Conservation (phyloP, 768 basidiomycete genomes). For the Megacollybia marginata region DNA sequence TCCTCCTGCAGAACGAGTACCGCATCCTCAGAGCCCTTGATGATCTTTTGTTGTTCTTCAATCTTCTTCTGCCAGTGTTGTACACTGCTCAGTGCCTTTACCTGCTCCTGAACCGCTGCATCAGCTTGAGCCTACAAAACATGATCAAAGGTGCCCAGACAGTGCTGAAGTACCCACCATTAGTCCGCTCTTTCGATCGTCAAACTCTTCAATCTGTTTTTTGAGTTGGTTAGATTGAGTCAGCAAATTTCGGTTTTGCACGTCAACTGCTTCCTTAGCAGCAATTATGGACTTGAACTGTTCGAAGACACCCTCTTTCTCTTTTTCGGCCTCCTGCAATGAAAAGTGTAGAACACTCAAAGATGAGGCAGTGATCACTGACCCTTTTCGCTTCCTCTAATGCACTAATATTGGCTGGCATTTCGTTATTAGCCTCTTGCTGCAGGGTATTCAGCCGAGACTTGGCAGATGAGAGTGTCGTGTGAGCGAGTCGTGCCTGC, state of each 20-base stretch:
- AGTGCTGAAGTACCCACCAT: constrained; percentile 29
- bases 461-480: constrained; percentile 23
- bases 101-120: constrained; percentile 38
- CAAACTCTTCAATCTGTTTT: constrained; percentile 32
- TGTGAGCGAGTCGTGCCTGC: neutral
- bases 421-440: constrained; percentile 59
- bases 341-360: constrained; percentile 3
- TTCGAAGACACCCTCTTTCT: constrained; percentile 36
- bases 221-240: constrained; percentile 24
- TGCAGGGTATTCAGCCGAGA: constrained; percentile 33
- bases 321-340: constrained; percentile 44
- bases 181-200: constrained; percentile 31
- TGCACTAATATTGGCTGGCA: constrained; percentile 55
- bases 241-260: constrained; percentile 34
- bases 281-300: constrained; percentile 43
- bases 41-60: constrained; percentile 30
- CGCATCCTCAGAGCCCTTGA: constrained; percentile 36
- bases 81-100: constrained; percentile 41
- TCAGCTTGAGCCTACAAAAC: constrained; percentile 40
- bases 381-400: constrained; percentile 51
- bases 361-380: constrained; percentile 10
- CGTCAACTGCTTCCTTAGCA: constrained; percentile 42
- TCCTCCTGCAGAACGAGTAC: constrained; percentile 52
- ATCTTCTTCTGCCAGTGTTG: constrained; percentile 47
- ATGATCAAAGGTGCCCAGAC: neutral